A percentile compares a stretch with the other conserved stretches of the same genome.
Evolutionary conservation across 345 rosid species (phyloP).

Genomic region (Zanthoxylum bungeanum): DNA sequence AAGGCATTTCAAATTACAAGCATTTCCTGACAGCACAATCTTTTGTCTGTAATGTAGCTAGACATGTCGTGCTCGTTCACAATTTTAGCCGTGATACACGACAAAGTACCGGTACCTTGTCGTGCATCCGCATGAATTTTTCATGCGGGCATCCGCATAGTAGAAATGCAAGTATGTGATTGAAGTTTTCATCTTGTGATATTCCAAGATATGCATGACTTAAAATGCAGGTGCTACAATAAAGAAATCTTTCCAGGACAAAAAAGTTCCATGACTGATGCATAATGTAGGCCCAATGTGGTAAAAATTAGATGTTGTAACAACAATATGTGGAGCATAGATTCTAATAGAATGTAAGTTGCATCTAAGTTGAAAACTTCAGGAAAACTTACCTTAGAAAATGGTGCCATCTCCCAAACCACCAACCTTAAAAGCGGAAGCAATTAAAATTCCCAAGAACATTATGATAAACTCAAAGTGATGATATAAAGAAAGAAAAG

Average conservation of each 20-base stretch:
- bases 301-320: not conserved
- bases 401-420: slow-evolving; percentile 98
- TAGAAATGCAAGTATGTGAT: not conserved
- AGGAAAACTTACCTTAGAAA: not conserved
- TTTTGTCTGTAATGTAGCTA: not conserved
- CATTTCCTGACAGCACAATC: not conserved
- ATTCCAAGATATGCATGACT: not conserved
- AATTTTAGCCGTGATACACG: too few relatives aligned
- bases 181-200: not conserved
- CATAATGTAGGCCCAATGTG: not conserved
- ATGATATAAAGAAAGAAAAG: slow-evolving; percentile 2
- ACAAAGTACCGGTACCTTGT: too few relatives aligned
- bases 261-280: not conserved
- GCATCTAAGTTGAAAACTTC: not conserved
- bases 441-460: not conserved
- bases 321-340: not conserved
- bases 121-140: too few relatives aligned
- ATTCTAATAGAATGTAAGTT: not conserved
- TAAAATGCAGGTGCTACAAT: not conserved
- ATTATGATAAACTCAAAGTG: not conserved
- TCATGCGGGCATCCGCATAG: too few relatives aligned
- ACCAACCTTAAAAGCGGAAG: slow-evolving; percentile 63
- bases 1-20: not conserved
- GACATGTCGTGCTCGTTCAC: not conserved
- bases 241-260: not conserved